Percentiles rank a stretch among this genome's conserved stretches.
These are phyloP conservation scores for Curvularia sp. DNA, from an alignment of 2,329 filamentous ascomycete species.

Conservation along the genomic window DNA sequence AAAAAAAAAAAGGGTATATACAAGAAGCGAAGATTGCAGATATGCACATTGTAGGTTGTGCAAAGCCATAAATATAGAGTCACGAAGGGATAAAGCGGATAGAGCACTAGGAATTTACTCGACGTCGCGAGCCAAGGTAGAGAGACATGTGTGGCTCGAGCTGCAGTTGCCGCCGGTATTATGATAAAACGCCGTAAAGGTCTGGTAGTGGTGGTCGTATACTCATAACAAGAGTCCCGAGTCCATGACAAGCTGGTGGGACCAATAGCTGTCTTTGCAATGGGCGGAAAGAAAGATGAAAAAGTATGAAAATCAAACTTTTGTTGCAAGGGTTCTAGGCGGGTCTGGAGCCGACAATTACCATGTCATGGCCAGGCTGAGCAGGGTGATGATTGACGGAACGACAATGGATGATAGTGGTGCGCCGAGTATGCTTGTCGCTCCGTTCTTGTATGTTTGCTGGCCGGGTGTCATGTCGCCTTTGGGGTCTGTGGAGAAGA, in stretches of 20 bases:
- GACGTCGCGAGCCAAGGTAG: neutral
- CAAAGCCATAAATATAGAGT: slow-evolving; percentile 9
- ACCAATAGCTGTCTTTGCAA: slow-evolving; percentile 4
- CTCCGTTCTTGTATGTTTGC: slow-evolving; percentile 30
- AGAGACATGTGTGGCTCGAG: neutral
- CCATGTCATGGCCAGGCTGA: slow-evolving; percentile 37
- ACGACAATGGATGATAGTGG: slow-evolving; percentile 30
- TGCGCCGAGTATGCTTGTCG: slow-evolving; percentile 27
- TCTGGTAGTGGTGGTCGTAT: slow-evolving; percentile 6
- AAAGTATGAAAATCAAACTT: neutral
- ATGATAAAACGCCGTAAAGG: slow-evolving; percentile 6
- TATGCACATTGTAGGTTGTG: slow-evolving; percentile 19
- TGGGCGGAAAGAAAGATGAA: slow-evolving; percentile 1
- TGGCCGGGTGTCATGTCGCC: slow-evolving; percentile 41
- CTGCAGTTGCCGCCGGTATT: slow-evolving; percentile 2
- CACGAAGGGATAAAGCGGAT: neutral
- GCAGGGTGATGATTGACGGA: slow-evolving; percentile 36
- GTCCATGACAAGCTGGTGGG: slow-evolving; percentile 5
- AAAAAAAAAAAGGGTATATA: slow-evolving; percentile 20
- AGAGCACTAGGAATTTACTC: neutral
- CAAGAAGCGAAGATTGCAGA: slow-evolving; percentile 19
- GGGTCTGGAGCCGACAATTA: slow-evolving; percentile 12
- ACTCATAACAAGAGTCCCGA: slow-evolving; percentile 4
- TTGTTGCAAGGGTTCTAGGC: neutral
- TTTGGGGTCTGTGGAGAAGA: slow-evolving; percentile 40